Evolutionary conservation across 768 basidiomycete species (phyloP).

Genomic region (Agaricus bisporus): DNA sequence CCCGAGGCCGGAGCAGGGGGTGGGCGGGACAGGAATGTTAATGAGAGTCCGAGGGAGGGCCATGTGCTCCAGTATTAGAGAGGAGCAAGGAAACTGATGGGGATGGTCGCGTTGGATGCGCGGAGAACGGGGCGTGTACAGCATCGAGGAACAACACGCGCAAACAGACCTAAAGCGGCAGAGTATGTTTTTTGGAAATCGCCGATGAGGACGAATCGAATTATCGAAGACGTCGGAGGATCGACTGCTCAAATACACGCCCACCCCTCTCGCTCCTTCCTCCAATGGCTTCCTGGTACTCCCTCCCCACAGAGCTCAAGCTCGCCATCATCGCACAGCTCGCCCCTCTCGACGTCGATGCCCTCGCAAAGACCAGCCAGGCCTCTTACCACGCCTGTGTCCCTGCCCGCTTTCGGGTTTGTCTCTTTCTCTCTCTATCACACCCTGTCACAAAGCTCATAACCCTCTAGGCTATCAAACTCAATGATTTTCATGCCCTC

Average conservation of each 20-base stretch:
- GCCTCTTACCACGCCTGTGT: constrained; percentile 49
- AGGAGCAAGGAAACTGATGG: background rate
- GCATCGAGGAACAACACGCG: constrained; percentile 7
- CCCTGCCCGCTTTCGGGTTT: constrained; percentile 53
- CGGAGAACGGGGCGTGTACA: constrained; percentile 12
- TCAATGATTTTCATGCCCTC: constrained; percentile 41
- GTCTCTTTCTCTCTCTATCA: constrained; percentile 13
- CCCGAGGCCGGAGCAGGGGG: background rate
- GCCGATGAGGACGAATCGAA: constrained; percentile 32
- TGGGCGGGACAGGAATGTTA: background rate
- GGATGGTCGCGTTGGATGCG: constrained; percentile 7
- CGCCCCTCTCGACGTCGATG: constrained; percentile 33
- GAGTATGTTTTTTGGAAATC: constrained; percentile 13
- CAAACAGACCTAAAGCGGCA: constrained; percentile 14
- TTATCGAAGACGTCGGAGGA: constrained; percentile 29
- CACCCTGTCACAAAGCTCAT: constrained; percentile 7
- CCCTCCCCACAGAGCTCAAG: constrained; percentile 64
- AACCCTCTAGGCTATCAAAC: constrained; percentile 38
- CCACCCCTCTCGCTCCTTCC: background rate
- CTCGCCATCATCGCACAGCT: constrained; percentile 49
- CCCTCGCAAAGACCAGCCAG: constrained; percentile 44
- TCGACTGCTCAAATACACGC: constrained; percentile 6
- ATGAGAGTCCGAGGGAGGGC: background rate
- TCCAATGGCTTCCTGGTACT: constrained; percentile 36
- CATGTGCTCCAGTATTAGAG: too few species aligned